Conservation (phyloP, 108 stramenopile species). For the Pseudonitzschia pungens region DNA sequence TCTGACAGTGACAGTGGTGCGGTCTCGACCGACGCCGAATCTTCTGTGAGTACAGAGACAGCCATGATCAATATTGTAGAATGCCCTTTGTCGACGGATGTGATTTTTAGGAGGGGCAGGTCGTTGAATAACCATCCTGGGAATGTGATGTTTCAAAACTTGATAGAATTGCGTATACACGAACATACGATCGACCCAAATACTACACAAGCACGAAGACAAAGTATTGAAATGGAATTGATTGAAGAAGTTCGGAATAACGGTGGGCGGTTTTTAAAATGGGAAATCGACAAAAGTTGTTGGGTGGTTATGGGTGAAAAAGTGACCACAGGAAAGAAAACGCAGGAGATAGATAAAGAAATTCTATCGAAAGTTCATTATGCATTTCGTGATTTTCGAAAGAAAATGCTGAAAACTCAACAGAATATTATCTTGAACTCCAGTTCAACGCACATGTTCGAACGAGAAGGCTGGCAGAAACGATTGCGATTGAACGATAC, state of each 20-base stretch:
- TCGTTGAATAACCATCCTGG: conserved; percentile 2
- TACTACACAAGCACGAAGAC: background rate
- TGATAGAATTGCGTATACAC: conserved; percentile 2
- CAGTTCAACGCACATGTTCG: background rate
- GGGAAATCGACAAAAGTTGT: conserved; percentile 5
- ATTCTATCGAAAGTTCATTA: conserved; percentile 12
- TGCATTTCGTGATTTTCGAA: conserved; percentile 14
- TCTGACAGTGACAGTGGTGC: background rate
- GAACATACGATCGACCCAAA: conserved; percentile 7
- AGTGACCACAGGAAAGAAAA: background rate
- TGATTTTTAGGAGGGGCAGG: conserved; percentile 15
- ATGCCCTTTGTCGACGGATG: conserved; percentile 9
- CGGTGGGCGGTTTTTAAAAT: conserved; percentile 15
- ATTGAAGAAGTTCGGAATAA: background rate
- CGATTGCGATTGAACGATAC: background rate
- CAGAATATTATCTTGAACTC: background rate
- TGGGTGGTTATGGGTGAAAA: background rate
- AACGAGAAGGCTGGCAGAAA: conserved; percentile 5
- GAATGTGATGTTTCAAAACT: conserved; percentile 4
- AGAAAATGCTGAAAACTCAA: conserved; percentile 6
- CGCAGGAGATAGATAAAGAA: background rate
- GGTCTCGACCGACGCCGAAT: background rate
- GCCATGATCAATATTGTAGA: background rate
- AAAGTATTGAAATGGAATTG: conserved; percentile 4
- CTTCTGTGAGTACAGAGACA: background rate